A percentile compares a stretch with the other conserved stretches of the same genome.
Conservation (phyloP, 495 filamentous ascomycete species). For the Penicillium pulvis region DNA sequence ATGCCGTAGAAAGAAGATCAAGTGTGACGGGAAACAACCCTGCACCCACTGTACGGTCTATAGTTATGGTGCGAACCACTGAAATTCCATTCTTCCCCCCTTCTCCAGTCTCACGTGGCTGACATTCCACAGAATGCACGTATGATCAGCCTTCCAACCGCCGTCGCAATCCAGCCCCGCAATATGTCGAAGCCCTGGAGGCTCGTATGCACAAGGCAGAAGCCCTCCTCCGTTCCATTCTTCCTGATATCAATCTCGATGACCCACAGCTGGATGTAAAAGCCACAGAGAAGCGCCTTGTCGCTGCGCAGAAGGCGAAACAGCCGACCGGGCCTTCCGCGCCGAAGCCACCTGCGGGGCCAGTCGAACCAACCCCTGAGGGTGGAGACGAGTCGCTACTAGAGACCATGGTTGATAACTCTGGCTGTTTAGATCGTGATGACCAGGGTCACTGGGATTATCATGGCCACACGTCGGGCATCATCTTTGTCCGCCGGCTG, state of each 20-base stretch:
- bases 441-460: slow-evolving; percentile 94
- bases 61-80: slow-evolving; percentile 77
- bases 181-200: slow-evolving; percentile 93
- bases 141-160: slow-evolving; percentile 98
- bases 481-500: slow-evolving; percentile 82
- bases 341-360: background rate
- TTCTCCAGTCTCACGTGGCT: slow-evolving; percentile 28
- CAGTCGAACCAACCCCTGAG: slow-evolving; percentile 19
- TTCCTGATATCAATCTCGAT: slow-evolving; percentile 82
- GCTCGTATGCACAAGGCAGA: slow-evolving; percentile 82
- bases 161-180: slow-evolving; percentile 89
- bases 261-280: slow-evolving; percentile 77
- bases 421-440: slow-evolving; percentile 86
- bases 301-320: slow-evolving; percentile 32
- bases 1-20: slow-evolving; percentile 96
- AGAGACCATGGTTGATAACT: slow-evolving; percentile 92
- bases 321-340: slow-evolving; percentile 12
- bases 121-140: slow-evolving; percentile 74
- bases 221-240: slow-evolving; percentile 71
- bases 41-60: slow-evolving; percentile 98
- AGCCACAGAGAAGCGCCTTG: slow-evolving; percentile 53
- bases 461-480: slow-evolving; percentile 88
- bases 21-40: slow-evolving; percentile 96
- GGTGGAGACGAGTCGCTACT: slow-evolving; percentile 72
- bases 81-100: slow-evolving; percentile 7